Evolutionary conservation across 305 asterid species (phyloP), one percentile per base, ranked within the genome.

Genomic region (Striga hermonthica): DNA sequence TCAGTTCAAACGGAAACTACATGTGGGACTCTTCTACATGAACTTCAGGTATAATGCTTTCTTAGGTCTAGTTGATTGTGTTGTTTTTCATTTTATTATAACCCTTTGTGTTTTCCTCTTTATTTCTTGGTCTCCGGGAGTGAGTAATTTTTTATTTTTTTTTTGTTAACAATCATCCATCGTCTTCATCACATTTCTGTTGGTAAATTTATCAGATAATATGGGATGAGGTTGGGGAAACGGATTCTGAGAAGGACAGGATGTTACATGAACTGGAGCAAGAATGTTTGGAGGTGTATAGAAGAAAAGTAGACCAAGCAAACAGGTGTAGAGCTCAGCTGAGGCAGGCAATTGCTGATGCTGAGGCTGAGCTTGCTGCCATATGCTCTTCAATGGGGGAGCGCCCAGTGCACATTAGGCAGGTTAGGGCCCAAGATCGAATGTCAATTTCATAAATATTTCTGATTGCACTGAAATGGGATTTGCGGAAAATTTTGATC

Each of bases 201-300:
- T 59, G 74, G 38, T 59, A 9, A 70, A 60, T 49, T n/a, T 64
- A 64, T 68, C 73, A 94, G 98, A 85, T 86, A 72, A 90, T 94
- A 81, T 94, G 99, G 99, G 96, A 94, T 50, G 99, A 94, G 78
- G 99, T 94, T 64, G 99, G 99, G 57, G 98, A 94, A 82, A 69
- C 93, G 61, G 98, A 86, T 74, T 34, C 78, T 9, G 98, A 90
- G 69, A 88, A 80, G 75, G 98, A 94, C 77, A 83, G 75, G 61
- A 88, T 83, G 91, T 68, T 94, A 72, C 85, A 86, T 67, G 96
- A 94, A 76, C 88, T 93, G 43, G 99, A 93, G 73, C 86, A 79
- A 66, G 99, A 90, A 71, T 93, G 99, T 62, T 68, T 93, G 16
- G 96, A 93, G 78, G 97, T 93, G 41, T 93, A 90, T 76, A 84